Evolutionary conservation across 2,329 filamentous ascomycete genomes (phyloP), one percentile per base, ranked within the genome.

Genomic region (Fusarium sp.): DNA sequence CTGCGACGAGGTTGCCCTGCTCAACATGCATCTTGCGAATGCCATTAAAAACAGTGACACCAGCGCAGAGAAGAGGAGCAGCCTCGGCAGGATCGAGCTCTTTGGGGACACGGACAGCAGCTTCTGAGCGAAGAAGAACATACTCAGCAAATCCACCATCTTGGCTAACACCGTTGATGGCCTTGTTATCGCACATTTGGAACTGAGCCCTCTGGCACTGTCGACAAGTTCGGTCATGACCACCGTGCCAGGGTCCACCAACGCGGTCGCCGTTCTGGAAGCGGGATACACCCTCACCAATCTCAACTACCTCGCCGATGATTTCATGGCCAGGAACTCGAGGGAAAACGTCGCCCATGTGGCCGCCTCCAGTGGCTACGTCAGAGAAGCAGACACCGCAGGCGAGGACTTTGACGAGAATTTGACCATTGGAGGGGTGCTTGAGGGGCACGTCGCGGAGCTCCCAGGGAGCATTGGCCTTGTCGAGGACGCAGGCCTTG

Each of bases 341-440:
- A 2, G 90, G 90, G 71, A 86, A 89, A 20, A 83, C 71, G 43
- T 86, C 83, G 13, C 86, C 87, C 43, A 90, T 79, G 6, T 77
- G 71, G 24, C 87, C 87, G 4, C 73, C 46, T 49, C 83, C 80
- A 2, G 86, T 77, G 53, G 76, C 78, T 20, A 79, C 63, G 71
- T 93, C 91, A 1, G 84, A 86, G 75, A 89, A 89, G 77, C 91
- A 94, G 48, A 94, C 86, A 43, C 91, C 91, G 70, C 89, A 92
- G 7, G 91, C 91, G 10, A 89, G 80, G 4, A 92, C 86, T 76
- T 93, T 93, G 76, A 92, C 83, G 26, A 94, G 84, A 4, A 94
- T 80, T 71, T 92, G 82, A 19, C 85, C 84, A 0, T 81, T 75
- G 8, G 82, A 78, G 2, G 90, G 90, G 33, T 81, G 75, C 60